Percentiles rank a stretch among this genome's conserved stretches.
These are phyloP conservation scores for Dactylellina drechsleri DNA, from an alignment of 2,329 filamentous ascomycete genomes.

Conservation along the genomic window DNA sequence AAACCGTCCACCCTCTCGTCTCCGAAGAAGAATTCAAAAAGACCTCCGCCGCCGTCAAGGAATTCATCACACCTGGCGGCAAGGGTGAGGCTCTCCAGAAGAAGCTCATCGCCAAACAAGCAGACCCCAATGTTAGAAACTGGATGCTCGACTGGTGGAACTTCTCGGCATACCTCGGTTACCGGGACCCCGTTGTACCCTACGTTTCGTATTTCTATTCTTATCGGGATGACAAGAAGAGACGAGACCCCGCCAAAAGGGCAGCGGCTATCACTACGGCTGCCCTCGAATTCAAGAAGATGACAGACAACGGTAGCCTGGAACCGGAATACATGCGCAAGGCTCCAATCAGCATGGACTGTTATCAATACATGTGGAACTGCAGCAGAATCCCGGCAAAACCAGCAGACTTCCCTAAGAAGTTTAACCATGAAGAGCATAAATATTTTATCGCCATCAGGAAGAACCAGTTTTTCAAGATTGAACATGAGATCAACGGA, in stretches of 20 bases:
- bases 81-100: slow-evolving; percentile 86
- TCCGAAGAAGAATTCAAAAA: slow-evolving; percentile 74
- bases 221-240: slow-evolving; percentile 88
- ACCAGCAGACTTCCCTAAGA: slow-evolving; percentile 82
- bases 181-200: slow-evolving; percentile 94
- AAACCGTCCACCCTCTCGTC: slow-evolving; percentile 79
- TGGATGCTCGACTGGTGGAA: slow-evolving; percentile 99
- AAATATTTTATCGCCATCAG: slow-evolving; percentile 89
- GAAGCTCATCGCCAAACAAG: slow-evolving; percentile 80
- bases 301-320: slow-evolving; percentile 81
- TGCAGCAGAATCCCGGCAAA: slow-evolving; percentile 83
- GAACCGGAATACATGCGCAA: slow-evolving; percentile 99
- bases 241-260: slow-evolving; percentile 88
- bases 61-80: slow-evolving; percentile 88
- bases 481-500: slow-evolving; percentile 81
- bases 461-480: slow-evolving; percentile 98
- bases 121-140: slow-evolving; percentile 84
- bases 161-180: slow-evolving; percentile 86
- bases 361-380: slow-evolving; percentile 99
- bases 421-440: slow-evolving; percentile 78
- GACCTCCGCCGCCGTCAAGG: slow-evolving; percentile 84
- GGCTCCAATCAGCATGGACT: slow-evolving; percentile 96
- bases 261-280: slow-evolving; percentile 89
- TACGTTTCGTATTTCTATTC: slow-evolving; percentile 99
- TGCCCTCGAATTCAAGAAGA: slow-evolving; percentile 90